Conservation (phyloP, 805 yeast species). For the Metschnikowia kofuensis region DNA sequence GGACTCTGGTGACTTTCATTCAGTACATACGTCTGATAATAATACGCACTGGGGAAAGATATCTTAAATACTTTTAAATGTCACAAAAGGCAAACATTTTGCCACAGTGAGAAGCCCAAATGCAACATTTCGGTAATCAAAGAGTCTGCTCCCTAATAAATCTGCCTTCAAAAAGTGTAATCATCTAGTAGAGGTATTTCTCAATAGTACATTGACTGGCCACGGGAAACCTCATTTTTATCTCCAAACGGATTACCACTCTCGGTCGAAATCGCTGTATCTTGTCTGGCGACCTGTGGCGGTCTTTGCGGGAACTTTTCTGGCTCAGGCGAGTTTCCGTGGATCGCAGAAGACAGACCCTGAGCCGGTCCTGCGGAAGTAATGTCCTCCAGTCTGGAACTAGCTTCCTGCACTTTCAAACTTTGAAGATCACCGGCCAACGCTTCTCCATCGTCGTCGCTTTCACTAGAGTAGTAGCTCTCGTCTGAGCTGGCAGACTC, state of each 20-base stretch:
- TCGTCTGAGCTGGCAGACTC: slow-evolving; percentile 25
- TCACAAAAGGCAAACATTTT: no score
- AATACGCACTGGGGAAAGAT: no score
- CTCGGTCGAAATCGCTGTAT: slow-evolving; percentile 25
- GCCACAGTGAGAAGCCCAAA: no score
- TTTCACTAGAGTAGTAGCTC: slow-evolving; percentile 40
- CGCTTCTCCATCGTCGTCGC: slow-evolving; percentile 31
- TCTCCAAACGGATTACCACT: slow-evolving; percentile 40
- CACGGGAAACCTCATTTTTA: slow-evolving; percentile 8
- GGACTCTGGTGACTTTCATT: no score
- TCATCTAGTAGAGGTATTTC: no score
- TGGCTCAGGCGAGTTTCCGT: background rate
- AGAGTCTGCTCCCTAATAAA: no score
- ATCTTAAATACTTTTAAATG: no score
- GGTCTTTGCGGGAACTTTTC: background rate
- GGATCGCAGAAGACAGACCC: slow-evolving; percentile 17
- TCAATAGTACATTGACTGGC: slow-evolving; percentile 4
- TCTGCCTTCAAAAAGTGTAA: no score
- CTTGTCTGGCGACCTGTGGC: slow-evolving; percentile 18
- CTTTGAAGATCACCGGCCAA: slow-evolving; percentile 10
- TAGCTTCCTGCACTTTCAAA: slow-evolving; percentile 14
- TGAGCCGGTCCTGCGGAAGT: slow-evolving; percentile 28
- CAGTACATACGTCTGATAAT: no score
- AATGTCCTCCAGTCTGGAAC: slow-evolving; percentile 9
- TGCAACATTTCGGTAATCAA: no score